Conservation (phyloP, 2,329 filamentous ascomycete species). For the Botrytis galanthina region DNA sequence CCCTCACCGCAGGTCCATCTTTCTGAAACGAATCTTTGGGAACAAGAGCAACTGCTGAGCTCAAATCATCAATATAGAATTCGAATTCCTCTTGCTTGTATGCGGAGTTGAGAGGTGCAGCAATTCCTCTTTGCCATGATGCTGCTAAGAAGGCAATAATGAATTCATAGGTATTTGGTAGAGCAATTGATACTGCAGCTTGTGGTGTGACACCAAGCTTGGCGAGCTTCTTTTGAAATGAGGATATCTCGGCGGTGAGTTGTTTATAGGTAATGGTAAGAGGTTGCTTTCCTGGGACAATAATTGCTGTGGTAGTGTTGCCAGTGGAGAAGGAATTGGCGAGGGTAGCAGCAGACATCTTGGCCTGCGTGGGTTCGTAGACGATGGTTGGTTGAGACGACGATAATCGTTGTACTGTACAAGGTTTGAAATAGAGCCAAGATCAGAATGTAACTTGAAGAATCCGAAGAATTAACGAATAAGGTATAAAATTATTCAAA, state of each 20-base stretch:
- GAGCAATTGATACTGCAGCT: slow-evolving; percentile 76
- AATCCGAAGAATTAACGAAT: neutral
- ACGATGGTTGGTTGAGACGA: slow-evolving; percentile 1
- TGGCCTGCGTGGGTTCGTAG: slow-evolving; percentile 5
- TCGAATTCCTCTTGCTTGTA: slow-evolving; percentile 91
- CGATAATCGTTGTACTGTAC: neutral
- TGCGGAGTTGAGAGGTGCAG: slow-evolving; percentile 81
- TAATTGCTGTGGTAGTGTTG: slow-evolving; percentile 60
- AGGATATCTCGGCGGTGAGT: slow-evolving; percentile 61
- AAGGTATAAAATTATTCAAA: neutral
- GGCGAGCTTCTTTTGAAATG: slow-evolving; percentile 77
- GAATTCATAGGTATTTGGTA: slow-evolving; percentile 84
- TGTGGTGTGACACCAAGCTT: slow-evolving; percentile 66
- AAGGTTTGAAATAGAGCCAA: neutral
- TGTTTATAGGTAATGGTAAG: slow-evolving; percentile 69
- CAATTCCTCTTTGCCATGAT: slow-evolving; percentile 79
- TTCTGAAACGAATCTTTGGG: slow-evolving; percentile 67
- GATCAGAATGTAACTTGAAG: slow-evolving; percentile 10
- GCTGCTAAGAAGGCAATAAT: slow-evolving; percentile 83
- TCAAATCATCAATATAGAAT: slow-evolving; percentile 87
- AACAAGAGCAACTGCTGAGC: slow-evolving; percentile 74
- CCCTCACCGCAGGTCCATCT: slow-evolving; percentile 69
- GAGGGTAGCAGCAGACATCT: slow-evolving; percentile 47
- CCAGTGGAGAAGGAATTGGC: slow-evolving; percentile 54
- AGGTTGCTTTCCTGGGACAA: slow-evolving; percentile 66